Evolutionary conservation across 495 filamentous ascomycete genomes (phyloP).

Genomic region (Xylaria sp.): DNA sequence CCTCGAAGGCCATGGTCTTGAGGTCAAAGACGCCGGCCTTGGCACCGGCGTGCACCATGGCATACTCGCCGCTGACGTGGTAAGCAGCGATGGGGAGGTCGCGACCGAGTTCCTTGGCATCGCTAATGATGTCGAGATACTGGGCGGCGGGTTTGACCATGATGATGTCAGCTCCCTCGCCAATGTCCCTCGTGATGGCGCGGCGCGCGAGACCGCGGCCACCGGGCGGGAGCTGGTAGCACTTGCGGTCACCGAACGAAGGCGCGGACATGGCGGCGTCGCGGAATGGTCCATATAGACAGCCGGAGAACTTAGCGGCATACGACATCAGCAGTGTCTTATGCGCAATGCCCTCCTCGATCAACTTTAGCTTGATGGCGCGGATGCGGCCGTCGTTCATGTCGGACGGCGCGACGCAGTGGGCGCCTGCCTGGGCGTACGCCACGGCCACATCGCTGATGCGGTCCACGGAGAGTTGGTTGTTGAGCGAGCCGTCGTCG

Average conservation of each 20-base stretch:
- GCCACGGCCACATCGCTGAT: conserved; percentile 92
- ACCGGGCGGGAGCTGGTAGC: conserved; percentile 94
- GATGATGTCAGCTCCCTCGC: conserved; percentile 94
- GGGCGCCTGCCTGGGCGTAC: conserved; percentile 91
- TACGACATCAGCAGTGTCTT: conserved; percentile 94
- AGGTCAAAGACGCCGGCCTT: conserved; percentile 98
- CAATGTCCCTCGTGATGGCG: conserved; percentile 88
- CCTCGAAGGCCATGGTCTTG: conserved; percentile 93
- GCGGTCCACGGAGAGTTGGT: conserved; percentile 86
- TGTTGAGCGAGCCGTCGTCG: conserved; percentile 92
- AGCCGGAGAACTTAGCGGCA: conserved; percentile 95
- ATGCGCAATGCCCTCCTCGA: conserved; percentile 89
- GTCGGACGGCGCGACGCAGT: conserved; percentile 95
- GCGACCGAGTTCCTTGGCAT: conserved; percentile 90
- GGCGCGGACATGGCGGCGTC: conserved; percentile 93
- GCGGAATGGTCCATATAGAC: conserved; percentile 95
- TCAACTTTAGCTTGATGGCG: conserved; percentile 95
- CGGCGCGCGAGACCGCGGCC: conserved; percentile 92
- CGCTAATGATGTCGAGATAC: conserved; percentile 94
- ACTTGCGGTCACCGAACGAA: conserved; percentile 91
- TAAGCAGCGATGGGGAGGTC: conserved; percentile 94
- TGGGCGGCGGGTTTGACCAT: conserved; percentile 98
- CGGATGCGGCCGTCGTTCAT: conserved; percentile 98
- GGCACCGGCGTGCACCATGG: conserved; percentile 96
- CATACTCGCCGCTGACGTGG: conserved; percentile 95